Evolutionary conservation across 1,284 basidiomycete genomes (phyloP).

Genomic region (Trichosporon sp.): DNA sequence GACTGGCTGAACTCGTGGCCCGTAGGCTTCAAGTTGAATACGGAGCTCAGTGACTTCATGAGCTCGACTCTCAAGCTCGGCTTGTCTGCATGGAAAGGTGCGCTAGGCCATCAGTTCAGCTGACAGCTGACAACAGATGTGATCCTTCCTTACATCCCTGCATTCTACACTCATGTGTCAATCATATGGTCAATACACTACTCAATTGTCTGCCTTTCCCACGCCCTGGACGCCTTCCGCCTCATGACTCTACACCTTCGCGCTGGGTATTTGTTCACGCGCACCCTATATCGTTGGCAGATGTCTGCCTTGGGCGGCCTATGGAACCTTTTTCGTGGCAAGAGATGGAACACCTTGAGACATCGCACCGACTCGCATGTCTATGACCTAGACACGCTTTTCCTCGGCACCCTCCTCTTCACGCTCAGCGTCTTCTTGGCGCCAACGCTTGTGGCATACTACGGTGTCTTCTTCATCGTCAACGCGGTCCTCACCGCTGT

Average conservation of each 20-base stretch:
- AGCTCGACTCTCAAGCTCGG: conserved; percentile 62
- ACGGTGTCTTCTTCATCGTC: conserved; percentile 64
- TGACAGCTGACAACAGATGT: conserved; percentile 8
- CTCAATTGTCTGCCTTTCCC: conserved; percentile 19
- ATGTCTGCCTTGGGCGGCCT: conserved; percentile 61
- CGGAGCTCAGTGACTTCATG: conserved; percentile 79
- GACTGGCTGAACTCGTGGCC: conserved; percentile 92
- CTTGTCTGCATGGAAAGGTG: conserved; percentile 64
- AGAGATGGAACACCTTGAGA: conserved; percentile 75
- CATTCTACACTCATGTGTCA: conserved; percentile 1
- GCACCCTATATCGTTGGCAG: conserved; percentile 61
- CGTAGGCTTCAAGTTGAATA: conserved; percentile 91
- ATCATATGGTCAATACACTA: too few species aligned
- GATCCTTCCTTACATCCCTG: conserved; percentile 12
- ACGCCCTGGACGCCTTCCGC: conserved; percentile 30
- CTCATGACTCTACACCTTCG: conserved; percentile 66
- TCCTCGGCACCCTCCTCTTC: conserved; percentile 92
- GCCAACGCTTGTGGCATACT: conserved; percentile 84
- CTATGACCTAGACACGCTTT: conserved; percentile 87
- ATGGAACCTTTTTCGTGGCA: conserved; percentile 93
- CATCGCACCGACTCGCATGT: conserved; percentile 75
- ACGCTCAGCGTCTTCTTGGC: conserved; percentile 84
- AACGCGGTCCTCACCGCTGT: not conserved
- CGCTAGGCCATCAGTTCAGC: conserved; percentile 33
- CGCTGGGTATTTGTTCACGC: conserved; percentile 63